Percentiles rank a stretch among this genome's conserved stretches.
These are phyloP conservation scores for Blastobotrys robertii DNA, from an alignment of 805 yeast species.

Conservation along the genomic window DNA sequence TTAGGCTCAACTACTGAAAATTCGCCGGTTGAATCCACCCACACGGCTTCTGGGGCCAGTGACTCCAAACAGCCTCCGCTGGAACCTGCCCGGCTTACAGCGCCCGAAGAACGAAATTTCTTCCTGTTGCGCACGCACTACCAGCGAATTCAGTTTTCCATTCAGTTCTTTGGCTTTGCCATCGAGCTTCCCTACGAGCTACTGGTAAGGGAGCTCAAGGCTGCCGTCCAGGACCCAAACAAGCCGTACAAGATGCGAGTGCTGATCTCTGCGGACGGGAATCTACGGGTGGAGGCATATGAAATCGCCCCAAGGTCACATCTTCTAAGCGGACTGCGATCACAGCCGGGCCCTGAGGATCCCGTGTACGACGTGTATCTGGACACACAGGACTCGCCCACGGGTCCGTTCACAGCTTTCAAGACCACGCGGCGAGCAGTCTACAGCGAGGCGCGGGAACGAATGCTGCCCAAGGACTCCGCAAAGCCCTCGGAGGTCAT, in stretches of 20 bases:
- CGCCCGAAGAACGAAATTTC: conserved; percentile 32
- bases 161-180: conserved; percentile 44
- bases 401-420: conserved; percentile 74
- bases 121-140: conserved; percentile 58
- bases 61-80: too few relatives aligned
- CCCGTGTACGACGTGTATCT: conserved; percentile 50
- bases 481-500: conserved; percentile 52
- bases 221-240: conserved; percentile 24
- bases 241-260: conserved; percentile 41
- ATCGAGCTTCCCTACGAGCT: conserved; percentile 34
- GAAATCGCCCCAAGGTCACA: conserved; percentile 23
- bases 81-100: conserved; percentile 4
- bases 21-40: too few relatives aligned
- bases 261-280: conserved; percentile 31
- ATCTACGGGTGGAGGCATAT: conserved; percentile 30
- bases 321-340: conserved; percentile 22
- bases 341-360: not conserved
- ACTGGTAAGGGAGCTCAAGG: conserved; percentile 35
- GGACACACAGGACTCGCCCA: conserved; percentile 41
- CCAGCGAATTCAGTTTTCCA: conserved; percentile 45
- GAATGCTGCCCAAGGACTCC: conserved; percentile 26
- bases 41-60: too few relatives aligned
- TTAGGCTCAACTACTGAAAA: too few relatives aligned
- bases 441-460: conserved; percentile 52
- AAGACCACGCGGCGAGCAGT: conserved; percentile 69